phyloP scores from a whole-genome alignment of 2,329 filamentous ascomycete genomes.

The Colletotrichum coccodes region DNA sequence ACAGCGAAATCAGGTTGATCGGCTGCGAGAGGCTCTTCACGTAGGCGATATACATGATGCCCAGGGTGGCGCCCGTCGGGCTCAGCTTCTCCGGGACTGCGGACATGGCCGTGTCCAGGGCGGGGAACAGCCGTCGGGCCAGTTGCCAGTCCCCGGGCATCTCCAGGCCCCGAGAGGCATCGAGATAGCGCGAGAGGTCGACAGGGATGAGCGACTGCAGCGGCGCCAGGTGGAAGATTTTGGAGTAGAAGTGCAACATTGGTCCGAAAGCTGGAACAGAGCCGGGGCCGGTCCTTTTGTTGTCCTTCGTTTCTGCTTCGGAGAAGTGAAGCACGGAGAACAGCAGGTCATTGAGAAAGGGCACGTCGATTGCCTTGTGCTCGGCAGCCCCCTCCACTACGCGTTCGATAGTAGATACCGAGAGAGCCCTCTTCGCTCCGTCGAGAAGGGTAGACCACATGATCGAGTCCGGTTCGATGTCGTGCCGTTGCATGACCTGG shows the following conservation, averaged over 20 bases:
- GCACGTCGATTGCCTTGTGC: conserved; percentile 59
- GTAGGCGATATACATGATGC: conserved; percentile 59
- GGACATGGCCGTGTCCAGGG: conserved; percentile 44
- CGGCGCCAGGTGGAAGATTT: conserved; percentile 57
- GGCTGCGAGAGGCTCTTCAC: conserved; percentile 51
- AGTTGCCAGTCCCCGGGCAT: conserved; percentile 30
- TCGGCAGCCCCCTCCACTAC: conserved; percentile 45
- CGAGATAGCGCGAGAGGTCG: conserved; percentile 27
- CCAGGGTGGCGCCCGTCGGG: conserved; percentile 51
- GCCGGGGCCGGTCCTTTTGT: conserved; percentile 39
- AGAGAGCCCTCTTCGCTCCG: conserved; percentile 69
- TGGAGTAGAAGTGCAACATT: conserved; percentile 61
- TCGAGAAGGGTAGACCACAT: conserved; percentile 78
- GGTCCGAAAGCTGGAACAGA: conserved; percentile 52
- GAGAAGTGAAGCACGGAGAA: conserved; percentile 55
- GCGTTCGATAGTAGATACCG: conserved; percentile 61
- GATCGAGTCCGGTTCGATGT: conserved; percentile 70
- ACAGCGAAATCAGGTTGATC: conserved; percentile 56
- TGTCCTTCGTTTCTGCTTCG: conserved; percentile 49
- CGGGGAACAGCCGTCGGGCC: conserved; percentile 39
- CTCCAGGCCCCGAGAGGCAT: conserved; percentile 21
- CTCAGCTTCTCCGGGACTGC: conserved; percentile 36
- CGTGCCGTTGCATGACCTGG: conserved; percentile 67
- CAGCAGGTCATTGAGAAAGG: conserved; percentile 59
- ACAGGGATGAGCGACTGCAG: conserved; percentile 50